These are phyloP conservation scores for Aspergillus pseudoterreus DNA, from an alignment of 2,329 filamentous ascomycete species.

Conservation along the genomic window DNA sequence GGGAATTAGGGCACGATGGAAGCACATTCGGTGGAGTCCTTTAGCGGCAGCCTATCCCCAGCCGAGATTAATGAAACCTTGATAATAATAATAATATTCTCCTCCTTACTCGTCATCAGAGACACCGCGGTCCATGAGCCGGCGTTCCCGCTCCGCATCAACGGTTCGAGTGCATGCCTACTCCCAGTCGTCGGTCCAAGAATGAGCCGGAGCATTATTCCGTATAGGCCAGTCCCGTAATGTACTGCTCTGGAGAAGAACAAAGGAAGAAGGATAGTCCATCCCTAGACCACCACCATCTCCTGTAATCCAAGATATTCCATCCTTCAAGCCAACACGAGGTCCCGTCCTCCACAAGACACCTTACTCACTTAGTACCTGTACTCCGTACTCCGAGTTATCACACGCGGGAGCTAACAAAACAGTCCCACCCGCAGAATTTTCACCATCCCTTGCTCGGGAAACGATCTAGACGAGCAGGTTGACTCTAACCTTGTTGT, in stretches of 20 bases:
- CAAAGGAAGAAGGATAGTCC: no score
- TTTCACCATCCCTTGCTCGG: slow-evolving; percentile 18
- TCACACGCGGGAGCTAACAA: slow-evolving; percentile 1
- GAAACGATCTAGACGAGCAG: slow-evolving; percentile 10
- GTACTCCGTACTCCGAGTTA: background rate
- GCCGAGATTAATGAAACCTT: background rate
- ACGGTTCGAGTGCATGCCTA: slow-evolving; percentile 9
- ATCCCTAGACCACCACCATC: no score
- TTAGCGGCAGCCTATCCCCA: no score
- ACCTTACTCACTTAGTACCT: no score
- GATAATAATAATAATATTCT: background rate
- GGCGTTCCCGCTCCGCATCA: slow-evolving; percentile 4
- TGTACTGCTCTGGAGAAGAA: no score
- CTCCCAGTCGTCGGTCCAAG: background rate
- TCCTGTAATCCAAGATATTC: no score
- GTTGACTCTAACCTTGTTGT: slow-evolving; percentile 3
- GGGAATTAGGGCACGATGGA: no score
- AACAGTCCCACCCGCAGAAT: slow-evolving; percentile 17
- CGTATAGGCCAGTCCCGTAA: no score
- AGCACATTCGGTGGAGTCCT: no score
- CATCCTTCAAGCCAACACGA: no score
- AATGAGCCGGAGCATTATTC: background rate
- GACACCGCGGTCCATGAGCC: background rate
- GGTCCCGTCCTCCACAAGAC: no score
- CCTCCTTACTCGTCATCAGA: background rate